Conservation (phyloP, 257 asterid species). For the Lavandula angustifolia region DNA sequence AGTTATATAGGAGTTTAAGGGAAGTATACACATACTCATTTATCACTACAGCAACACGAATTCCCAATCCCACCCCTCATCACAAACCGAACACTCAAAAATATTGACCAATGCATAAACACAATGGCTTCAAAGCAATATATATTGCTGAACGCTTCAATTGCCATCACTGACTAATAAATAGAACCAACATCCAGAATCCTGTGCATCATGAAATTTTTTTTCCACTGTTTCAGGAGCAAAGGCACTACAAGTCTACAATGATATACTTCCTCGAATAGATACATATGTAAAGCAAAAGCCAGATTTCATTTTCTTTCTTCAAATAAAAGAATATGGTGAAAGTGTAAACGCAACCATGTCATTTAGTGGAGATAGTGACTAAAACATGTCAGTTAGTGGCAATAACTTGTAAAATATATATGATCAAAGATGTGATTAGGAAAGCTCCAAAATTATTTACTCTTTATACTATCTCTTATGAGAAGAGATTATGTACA, state of each 20-base stretch:
- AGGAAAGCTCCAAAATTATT: background rate
- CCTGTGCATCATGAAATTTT: background rate
- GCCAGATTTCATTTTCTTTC: background rate
- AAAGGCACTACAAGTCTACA: background rate
- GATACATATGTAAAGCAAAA: background rate
- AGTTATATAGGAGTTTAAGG: background rate
- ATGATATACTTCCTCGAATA: too few relatives aligned
- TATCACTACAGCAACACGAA: background rate
- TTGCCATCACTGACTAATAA: background rate
- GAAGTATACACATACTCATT: background rate
- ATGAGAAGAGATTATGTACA: background rate
- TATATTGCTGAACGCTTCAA: background rate
- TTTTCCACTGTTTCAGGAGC: constrained; percentile 3
- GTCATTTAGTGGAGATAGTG: background rate
- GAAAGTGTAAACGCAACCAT: constrained; percentile 8
- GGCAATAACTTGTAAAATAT: background rate
- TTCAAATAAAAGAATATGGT: background rate
- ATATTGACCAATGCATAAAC: background rate
- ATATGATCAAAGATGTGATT: background rate
- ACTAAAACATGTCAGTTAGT: background rate
- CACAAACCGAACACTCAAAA: background rate
- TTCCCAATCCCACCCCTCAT: background rate
- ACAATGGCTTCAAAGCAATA: background rate
- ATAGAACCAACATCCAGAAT: background rate
- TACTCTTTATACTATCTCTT: background rate